Base-by-base conservation (phyloP, 352 stramenopile genomes). In the Phytophthora chlamydospora region DNA sequence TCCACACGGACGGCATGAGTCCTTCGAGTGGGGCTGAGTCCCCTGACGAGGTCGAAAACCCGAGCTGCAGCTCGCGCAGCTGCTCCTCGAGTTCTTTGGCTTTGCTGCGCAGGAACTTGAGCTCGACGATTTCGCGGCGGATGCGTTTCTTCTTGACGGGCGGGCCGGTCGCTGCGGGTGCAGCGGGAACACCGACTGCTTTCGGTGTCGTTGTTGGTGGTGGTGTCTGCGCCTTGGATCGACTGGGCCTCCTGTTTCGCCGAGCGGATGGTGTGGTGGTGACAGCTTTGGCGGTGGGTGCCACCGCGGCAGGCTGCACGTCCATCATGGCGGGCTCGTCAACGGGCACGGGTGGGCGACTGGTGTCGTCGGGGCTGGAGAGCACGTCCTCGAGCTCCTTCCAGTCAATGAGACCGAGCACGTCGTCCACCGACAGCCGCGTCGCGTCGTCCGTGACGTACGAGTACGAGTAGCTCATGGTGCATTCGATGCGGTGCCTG, bases 11-110 rank as follows among this genome's bases (percentile, higher is more conserved):
- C 31, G 64, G 58, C 51, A 65, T 57, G 9, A 68, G 12, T 4
- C 49, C 49, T 2, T 52, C 46, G 4, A 61, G 34, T 5, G 40
- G 19, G 1, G 47, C 11, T 3, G 58, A 47, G 6, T 46, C 57
- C 11, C 49, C 49, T 2, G 29, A 38, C 3, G 45, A 56, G 14
- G 51, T 54, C 0, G 58, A 58, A 21, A 65, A 62, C 0, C 58
- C 45, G 2, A 64, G 40, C 16, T 64, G 58, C 16, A 77, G 35
- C 24, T 60, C 42, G 17, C 52, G 65, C 17, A 77, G 14, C 3
- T 75, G 41, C 21, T 68, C 46, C 29, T 77, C 69, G 21, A 77
- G 68, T 53, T 77, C 64, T 21, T 66, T 65, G 19, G 66, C 69
- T 60, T 77, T 72, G 29, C 43, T 35, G 6, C 66, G 65, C 36